Base-by-base conservation (phyloP, 352 stramenopile species). In the Pelagophyceae sp. region DNA sequence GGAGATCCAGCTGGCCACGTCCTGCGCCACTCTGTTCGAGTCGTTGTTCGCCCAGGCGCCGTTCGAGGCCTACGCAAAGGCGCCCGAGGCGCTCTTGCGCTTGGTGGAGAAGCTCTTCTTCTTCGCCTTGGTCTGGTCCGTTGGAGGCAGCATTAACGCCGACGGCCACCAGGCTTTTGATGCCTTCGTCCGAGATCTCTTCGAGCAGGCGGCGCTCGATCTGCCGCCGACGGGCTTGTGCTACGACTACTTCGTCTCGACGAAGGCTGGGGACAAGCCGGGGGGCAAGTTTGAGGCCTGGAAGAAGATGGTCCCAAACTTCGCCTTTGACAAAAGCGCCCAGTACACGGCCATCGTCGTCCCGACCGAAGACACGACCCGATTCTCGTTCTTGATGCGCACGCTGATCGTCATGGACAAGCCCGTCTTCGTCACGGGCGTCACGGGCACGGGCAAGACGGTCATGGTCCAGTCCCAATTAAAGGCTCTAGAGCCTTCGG, bases 321-420 rank as follows among this genome's bases (percentile, higher is more conserved):
- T 97, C 63, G 87, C 84, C 0, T 97, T 94, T 76, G 83, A 92
- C 29, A 82, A 86, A 27, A 85, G 79, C 0, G 83, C 89, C 23
- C 94, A 92, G 5, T 98, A 98, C 83, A 98, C 98, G 78, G 89
- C 90, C 0, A 93, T 98, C 87, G 86, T 98, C 25, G 93, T 98
- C 0, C 93, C 93, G 0, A 98, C 93, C 0, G 86, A 92, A 76
- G 93, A 98, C 75, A 98, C 93, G 1, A 96, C 91, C n/a, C 87
- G 92, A 0, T 98, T 97, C 76, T 88, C 89, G 51, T 97, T 93
- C 78, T 72, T 98, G 6, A 87, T 98, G 23, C 90, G 90, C 27
- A 82, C 82, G 0, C 80, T 85, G 2, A 80, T 95, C 23, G 89
- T 80, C 6, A 79, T 86, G 20, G 83, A 88, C 23, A 92, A 91